Percentiles rank a stretch among this genome's conserved stretches.
Evolutionary conservation across 345 rosid genomes (phyloP).

Genomic region (Leavenworthia alabamica): DNA sequence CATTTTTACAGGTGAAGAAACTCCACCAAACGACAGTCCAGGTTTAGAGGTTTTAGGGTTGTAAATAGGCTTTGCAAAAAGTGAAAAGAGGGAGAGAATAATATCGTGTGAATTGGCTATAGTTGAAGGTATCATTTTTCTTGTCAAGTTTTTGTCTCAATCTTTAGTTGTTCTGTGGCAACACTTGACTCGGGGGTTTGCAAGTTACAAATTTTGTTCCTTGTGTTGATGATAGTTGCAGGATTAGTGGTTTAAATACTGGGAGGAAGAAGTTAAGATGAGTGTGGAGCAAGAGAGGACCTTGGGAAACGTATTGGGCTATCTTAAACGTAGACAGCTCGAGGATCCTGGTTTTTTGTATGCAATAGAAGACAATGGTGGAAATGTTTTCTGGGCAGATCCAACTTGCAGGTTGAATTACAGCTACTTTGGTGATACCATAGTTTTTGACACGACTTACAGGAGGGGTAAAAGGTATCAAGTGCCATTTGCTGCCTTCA

Average conservation of each 20-base stretch:
- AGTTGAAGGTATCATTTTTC: background rate
- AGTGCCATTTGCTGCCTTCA: constrained; percentile 65
- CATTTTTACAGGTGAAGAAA: too few species aligned
- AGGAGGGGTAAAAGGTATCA: constrained; percentile 33
- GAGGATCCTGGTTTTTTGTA: constrained; percentile 62
- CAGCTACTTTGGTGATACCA: constrained; percentile 52
- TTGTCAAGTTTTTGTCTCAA: background rate
- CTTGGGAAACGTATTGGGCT: constrained; percentile 50
- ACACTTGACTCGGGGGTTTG: background rate
- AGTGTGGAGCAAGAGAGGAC: constrained; percentile 38
- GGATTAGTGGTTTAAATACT: background rate
- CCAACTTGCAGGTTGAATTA: constrained; percentile 49
- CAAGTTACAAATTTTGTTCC: background rate
- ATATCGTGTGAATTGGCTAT: background rate
- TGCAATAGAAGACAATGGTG: constrained; percentile 44
- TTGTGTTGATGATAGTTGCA: background rate
- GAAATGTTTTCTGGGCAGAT: constrained; percentile 72
- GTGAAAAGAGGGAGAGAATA: background rate
- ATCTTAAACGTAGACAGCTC: constrained; percentile 52
- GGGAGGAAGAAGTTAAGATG: background rate
- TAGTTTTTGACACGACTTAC: constrained; percentile 50
- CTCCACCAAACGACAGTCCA: too few species aligned
- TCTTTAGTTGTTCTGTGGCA: background rate
- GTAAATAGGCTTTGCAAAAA: too few species aligned
- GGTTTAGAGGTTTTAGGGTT: background rate